Evolutionary conservation across 441 rosid species (phyloP), one percentile per base, ranked within the genome.

Genomic region (Flueggea neowawraea): DNA sequence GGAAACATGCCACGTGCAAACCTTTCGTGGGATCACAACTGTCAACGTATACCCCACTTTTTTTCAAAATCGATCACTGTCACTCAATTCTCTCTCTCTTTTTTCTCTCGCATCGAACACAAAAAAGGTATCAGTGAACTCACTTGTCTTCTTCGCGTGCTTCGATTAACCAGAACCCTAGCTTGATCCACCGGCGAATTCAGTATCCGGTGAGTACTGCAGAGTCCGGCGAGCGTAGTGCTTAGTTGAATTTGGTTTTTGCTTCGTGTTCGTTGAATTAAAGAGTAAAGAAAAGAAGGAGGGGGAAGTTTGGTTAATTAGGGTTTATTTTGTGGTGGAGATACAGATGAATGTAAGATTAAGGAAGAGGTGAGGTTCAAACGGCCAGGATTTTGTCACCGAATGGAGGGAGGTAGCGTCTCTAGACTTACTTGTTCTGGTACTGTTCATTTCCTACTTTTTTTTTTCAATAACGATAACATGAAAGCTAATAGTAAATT

Each of bases 371-470:
- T 85, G 78, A 89, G 71, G 90, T 80, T 78, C 84, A 59, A 73
- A 78, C 84, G 80, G 84, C 71, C 75, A 22, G 86, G 82, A 78
- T 81, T 77, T 82, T 73, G 70, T 84, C 94, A 70, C 86, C 98
- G 98, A 73, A 95, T 95, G 99, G 99, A 95, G 99, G 99, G 99
- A 91, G 98, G 98, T 95, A 88, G 91, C 97, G 81, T 86, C 90
- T 91, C 87, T 83, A 84, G 78, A 83, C 93, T 86, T 88, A 83
- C 80, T 94, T 86, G 73, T 78, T 78, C 87, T 82, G 95, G 97
- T 91, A 83, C 89, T 86, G 80, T 82, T 82, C 96, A 77, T 79
- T 84, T 87, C 91, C 84, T 60, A 80, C 76, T n/a, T n/a, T n/a
- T n/a, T 76, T 83, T 71, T 54, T 49, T 47, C 50, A 6, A 6